A percentile compares a stretch with the other conserved stretches of the same genome.
phyloP scores from a whole-genome alignment of 441 rosid species.

The Metrosideros polymorpha region DNA sequence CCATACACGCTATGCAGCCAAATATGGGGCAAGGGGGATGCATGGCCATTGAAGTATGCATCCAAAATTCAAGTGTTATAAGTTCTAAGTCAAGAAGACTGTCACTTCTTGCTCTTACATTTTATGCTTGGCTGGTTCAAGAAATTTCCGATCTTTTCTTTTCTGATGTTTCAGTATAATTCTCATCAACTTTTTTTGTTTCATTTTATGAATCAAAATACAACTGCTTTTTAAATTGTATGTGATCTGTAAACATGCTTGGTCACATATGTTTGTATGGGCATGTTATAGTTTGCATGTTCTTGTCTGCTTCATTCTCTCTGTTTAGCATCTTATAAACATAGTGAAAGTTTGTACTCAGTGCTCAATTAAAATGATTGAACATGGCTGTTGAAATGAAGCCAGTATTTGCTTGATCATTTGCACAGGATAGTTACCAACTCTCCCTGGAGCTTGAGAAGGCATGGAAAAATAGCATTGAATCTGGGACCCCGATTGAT shows the following conservation, averaged over 20 bases:
- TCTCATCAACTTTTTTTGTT: neutral
- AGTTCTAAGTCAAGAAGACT: neutral
- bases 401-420: neutral
- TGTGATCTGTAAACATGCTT: neutral
- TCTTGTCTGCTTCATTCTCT: neutral
- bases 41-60: constrained; percentile 87
- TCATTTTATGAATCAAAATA: neutral
- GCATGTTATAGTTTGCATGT: neutral
- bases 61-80: neutral
- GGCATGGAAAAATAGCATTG: constrained; percentile 52
- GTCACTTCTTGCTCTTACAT: neutral
- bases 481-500: constrained; percentile 44
- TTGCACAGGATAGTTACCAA: constrained; percentile 73
- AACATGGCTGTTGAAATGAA: neutral
- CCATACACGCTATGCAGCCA: constrained; percentile 95
- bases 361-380: neutral
- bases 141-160: neutral
- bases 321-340: neutral
- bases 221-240: neutral
- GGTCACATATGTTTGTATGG: neutral
- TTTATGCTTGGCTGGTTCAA: neutral
- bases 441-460: constrained; percentile 78
- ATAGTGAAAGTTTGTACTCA: neutral
- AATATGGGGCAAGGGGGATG: constrained; percentile 96
- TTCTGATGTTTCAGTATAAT: neutral